A percentile compares a stretch with the other conserved stretches of the same genome.
phyloP scores from a whole-genome alignment of 352 stramenopile species.

The Phytophthora agathidicida region DNA sequence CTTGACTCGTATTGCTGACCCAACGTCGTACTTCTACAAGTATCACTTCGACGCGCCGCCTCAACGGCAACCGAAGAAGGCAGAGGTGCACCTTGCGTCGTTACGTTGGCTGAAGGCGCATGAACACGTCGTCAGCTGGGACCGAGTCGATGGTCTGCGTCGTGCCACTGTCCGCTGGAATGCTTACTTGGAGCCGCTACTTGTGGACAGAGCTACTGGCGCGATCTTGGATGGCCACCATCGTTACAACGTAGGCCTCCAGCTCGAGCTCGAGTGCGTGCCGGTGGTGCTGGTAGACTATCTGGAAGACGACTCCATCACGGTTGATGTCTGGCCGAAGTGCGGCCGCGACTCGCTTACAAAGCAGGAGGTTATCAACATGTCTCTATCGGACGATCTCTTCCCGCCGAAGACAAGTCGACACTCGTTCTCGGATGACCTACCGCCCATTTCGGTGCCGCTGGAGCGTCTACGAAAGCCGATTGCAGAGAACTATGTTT shows the following conservation, averaged over 20 bases:
- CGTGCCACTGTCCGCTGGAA: conserved; percentile 79
- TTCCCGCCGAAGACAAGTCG: conserved; percentile 90
- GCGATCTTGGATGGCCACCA: conserved; percentile 88
- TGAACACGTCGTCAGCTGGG: conserved; percentile 87
- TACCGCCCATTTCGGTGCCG: conserved; percentile 83
- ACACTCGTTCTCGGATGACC: conserved; percentile 84
- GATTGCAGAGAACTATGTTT: conserved; percentile 40
- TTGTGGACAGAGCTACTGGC: conserved; percentile 74
- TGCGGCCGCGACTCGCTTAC: conserved; percentile 82
- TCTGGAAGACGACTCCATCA: conserved; percentile 82
- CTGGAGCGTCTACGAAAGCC: conserved; percentile 61
- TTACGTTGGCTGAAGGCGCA: conserved; percentile 84
- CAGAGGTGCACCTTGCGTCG: conserved; percentile 58
- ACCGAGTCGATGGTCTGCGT: conserved; percentile 81
- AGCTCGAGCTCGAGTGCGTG: conserved; percentile 71
- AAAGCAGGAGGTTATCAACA: conserved; percentile 84
- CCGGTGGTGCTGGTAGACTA: conserved; percentile 86
- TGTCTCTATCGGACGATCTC: conserved; percentile 82
- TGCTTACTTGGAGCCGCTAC: conserved; percentile 84
- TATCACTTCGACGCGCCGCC: conserved; percentile 81
- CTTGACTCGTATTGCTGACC: conserved; percentile 80
- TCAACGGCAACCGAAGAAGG: conserved; percentile 70
- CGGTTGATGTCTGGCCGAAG: conserved; percentile 87
- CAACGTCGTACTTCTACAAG: conserved; percentile 93
- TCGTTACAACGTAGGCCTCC: conserved; percentile 78